Percentiles rank a stretch among this genome's conserved stretches.
phyloP scores from a whole-genome alignment of 768 basidiomycete species.

The Rhodotorula sphaerocarpa region DNA sequence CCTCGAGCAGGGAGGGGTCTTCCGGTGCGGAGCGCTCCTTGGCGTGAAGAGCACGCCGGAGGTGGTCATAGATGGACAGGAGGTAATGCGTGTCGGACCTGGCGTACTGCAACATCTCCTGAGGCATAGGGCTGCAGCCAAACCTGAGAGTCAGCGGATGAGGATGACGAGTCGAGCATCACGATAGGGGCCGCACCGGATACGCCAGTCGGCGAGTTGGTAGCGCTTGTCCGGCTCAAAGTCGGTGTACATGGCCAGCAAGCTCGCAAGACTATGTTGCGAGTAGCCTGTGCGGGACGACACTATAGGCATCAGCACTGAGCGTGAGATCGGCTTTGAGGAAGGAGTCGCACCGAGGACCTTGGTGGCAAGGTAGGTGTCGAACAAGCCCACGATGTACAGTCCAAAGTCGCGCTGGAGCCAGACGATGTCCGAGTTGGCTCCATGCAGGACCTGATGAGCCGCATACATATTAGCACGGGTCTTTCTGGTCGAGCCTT shows the following conservation, averaged over 20 bases:
- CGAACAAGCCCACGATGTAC: constrained; percentile 91
- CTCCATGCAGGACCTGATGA: constrained; percentile 79
- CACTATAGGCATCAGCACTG: no score
- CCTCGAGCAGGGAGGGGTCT: constrained; percentile 7
- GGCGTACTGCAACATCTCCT: constrained; percentile 85
- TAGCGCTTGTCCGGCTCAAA: constrained; percentile 90
- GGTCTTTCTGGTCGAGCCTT: no score
- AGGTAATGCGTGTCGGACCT: constrained; percentile 95
- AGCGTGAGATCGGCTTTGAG: no score
- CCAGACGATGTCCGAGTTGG: constrained; percentile 90
- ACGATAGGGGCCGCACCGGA: constrained; percentile 52
- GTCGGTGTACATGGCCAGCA: constrained; percentile 81
- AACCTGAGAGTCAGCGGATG: not conserved
- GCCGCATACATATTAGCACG: not conserved
- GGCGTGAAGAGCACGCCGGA: constrained; percentile 63
- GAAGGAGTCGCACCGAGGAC: constrained; percentile 60
- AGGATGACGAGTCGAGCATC: no score
- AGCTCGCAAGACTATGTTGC: constrained; percentile 69
- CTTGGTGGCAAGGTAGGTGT: constrained; percentile 90
- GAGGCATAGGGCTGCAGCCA: constrained; percentile 60
- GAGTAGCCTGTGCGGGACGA: constrained; percentile 57
- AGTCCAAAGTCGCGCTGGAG: constrained; percentile 90
- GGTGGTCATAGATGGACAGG: constrained; percentile 80
- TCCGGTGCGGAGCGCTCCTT: constrained; percentile 40
- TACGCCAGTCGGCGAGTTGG: constrained; percentile 95